Percentiles rank a stretch among this genome's conserved stretches.
Evolutionary conservation across 768 basidiomycete species (phyloP).

Genomic region (Tylopilus plumbeoviolaceoides): DNA sequence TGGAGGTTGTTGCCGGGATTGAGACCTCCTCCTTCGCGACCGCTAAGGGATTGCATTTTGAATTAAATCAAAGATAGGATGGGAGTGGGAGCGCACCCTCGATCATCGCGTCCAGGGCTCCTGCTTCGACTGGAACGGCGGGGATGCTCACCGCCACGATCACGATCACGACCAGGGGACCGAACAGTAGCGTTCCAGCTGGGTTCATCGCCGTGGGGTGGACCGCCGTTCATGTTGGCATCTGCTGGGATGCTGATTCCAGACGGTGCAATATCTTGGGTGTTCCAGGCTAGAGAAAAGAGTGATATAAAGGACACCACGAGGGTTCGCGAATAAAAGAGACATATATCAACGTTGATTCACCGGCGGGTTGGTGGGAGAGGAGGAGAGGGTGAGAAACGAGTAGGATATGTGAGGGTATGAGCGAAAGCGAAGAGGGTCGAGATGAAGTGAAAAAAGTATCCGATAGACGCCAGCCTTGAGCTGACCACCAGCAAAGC

Average conservation of each 20-base stretch:
- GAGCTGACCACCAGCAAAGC: conserved; percentile 28
- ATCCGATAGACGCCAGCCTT: conserved; percentile 31
- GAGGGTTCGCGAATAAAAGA: conserved; percentile 27
- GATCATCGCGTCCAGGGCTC: conserved; percentile 60
- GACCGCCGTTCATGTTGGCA: conserved; percentile 41
- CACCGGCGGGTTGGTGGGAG: conserved; percentile 29
- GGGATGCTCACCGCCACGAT: conserved; percentile 45
- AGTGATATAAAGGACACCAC: neutral
- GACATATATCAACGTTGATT: conserved; percentile 42
- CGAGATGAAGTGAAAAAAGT: conserved; percentile 11
- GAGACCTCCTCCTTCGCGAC: conserved; percentile 32
- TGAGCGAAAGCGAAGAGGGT: conserved; percentile 11
- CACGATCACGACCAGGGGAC: conserved; percentile 38
- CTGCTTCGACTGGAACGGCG: conserved; percentile 75
- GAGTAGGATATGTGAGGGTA: conserved; percentile 17
- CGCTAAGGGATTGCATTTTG: neutral
- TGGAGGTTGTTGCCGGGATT: conserved; percentile 70
- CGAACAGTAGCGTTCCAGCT: conserved; percentile 48
- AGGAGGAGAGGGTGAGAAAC: conserved; percentile 13
- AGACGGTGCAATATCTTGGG: conserved; percentile 74
- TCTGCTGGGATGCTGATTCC: conserved; percentile 72
- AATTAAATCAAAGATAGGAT: neutral
- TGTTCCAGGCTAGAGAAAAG: conserved; percentile 69
- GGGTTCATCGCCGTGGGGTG: conserved; percentile 49
- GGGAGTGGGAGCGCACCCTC: conserved; percentile 44